phyloP scores from a whole-genome alignment of 441 rosid species.

The Breynia disticha region DNA sequence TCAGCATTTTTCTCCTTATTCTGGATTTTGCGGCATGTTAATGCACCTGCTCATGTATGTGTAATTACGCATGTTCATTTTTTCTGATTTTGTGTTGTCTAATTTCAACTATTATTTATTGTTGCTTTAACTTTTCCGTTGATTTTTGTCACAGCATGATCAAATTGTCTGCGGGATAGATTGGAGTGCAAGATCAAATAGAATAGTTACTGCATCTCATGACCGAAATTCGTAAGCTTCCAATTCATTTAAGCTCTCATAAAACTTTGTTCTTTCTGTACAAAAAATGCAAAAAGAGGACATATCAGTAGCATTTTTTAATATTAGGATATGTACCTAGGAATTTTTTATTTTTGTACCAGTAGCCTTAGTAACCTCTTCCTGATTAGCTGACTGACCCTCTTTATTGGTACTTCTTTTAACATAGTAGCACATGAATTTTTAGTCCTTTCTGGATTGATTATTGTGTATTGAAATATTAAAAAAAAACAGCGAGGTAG shows the following conservation, averaged over 20 bases:
- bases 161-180: conserved; percentile 94
- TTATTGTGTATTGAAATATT: too few species aligned
- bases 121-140: neutral
- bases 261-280: neutral
- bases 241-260: conserved; percentile 8
- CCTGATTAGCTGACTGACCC: neutral
- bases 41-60: neutral
- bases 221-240: conserved; percentile 92
- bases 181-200: conserved; percentile 85
- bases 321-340: too few species aligned
- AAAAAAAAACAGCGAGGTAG: too few species aligned
- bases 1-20: too few species aligned
- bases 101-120: neutral
- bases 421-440: too few species aligned
- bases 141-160: conserved; percentile 58
- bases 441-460: too few species aligned
- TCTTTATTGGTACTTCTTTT: too few species aligned
- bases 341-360: neutral
- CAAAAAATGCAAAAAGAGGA: too few species aligned
- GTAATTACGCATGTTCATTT: neutral
- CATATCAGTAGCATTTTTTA: too few species aligned
- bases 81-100: neutral
- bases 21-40: too few species aligned
- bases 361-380: neutral
- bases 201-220: conserved; percentile 83